Base-by-base conservation (phyloP, 192 early-diverging fungal species). In the Coemansia biformis region DNA sequence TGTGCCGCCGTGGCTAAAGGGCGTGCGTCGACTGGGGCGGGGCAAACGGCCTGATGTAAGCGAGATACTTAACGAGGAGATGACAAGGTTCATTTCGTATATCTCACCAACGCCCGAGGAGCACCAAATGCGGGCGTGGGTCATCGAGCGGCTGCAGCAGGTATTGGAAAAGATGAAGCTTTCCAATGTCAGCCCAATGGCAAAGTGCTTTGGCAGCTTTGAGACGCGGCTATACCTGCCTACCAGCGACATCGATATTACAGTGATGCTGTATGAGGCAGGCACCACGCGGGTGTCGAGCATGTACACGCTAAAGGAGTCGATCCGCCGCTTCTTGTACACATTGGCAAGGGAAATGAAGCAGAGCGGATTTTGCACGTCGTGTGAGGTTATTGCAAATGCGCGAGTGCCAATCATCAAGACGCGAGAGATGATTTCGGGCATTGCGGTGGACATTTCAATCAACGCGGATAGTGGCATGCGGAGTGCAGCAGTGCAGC, bases 381-480 rank as follows among this genome's bases (percentile, higher is more conserved):
- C 58, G 21, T 66, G 81, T 19, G 66, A 80, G 33, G 76, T 84
- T 5, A 87, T 92, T 52, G 45, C 67, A 9, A 68, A 78, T 35
- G 88, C 87, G 1, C 70, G 86, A 45, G 91, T 98, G 6, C 95
- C 92, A 4, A 92, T 98, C 46, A 84, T 98, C 53, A 98, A 98
- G 64, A 84, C 82, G 29, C 60, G 68, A 6, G 95, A 98, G 54
- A 38, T 43, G 8, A 54, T 91, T n/a, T 91, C 88, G 0, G 61
- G 67, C 1, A 79, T 86, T 33, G 68, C 79, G 4, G 81, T 90
- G n/a, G 95, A 98, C 51, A 83, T 98, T 21, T 85, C 83, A 5
- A 78, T 94, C 47, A 91, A 96, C 65, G 77, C 79, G 6, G 80
- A 75, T 7, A 75, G 74, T 15, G 89, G 88, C 1, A 56, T 86